A percentile compares a stretch with the other conserved stretches of the same genome.
Conservation (phyloP, 1,284 basidiomycete genomes). For the Fomitopsis betulina region DNA sequence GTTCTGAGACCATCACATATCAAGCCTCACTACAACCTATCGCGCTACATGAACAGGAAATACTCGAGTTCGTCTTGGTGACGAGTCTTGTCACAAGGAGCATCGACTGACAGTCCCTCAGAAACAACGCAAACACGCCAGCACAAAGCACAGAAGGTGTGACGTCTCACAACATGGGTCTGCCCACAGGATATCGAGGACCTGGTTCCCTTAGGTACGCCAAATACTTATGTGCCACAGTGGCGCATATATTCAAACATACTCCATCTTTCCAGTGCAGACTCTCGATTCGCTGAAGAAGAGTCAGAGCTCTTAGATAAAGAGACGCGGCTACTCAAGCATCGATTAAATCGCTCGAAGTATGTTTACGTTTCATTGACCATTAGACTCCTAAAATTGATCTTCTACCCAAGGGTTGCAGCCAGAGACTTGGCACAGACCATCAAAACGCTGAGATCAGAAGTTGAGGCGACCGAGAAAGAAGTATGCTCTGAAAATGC, state of each 20-base stretch:
- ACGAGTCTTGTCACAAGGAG: not conserved
- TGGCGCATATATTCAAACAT: not conserved
- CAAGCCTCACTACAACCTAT: not conserved
- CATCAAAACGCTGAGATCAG: conserved; percentile 5
- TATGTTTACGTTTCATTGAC: conserved; percentile 1
- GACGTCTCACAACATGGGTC: no score
- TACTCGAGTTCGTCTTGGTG: not conserved
- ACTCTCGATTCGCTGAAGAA: conserved; percentile 1
- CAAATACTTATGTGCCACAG: not conserved
- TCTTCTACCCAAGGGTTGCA: conserved; percentile 8
- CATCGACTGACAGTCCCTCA: no score
- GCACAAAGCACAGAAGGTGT: no score
- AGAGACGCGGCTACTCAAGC: conserved; percentile 11
- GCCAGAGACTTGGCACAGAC: conserved; percentile 13
- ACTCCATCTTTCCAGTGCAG: not conserved
- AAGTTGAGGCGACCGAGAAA: conserved; percentile 8
- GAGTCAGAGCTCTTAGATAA: conserved; percentile 18
- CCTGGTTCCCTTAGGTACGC: not conserved
- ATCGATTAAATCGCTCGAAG: conserved; percentile 17
- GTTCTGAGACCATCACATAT: conserved; percentile 11
- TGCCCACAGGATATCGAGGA: not conserved
- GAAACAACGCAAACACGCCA: no score
- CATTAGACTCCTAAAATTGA: not conserved
- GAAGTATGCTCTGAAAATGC: conserved; percentile 9
- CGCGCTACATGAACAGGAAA: not conserved